These are phyloP conservation scores for Podaxis mareebaensis DNA, from an alignment of 768 basidiomycete species.

Conservation along the genomic window DNA sequence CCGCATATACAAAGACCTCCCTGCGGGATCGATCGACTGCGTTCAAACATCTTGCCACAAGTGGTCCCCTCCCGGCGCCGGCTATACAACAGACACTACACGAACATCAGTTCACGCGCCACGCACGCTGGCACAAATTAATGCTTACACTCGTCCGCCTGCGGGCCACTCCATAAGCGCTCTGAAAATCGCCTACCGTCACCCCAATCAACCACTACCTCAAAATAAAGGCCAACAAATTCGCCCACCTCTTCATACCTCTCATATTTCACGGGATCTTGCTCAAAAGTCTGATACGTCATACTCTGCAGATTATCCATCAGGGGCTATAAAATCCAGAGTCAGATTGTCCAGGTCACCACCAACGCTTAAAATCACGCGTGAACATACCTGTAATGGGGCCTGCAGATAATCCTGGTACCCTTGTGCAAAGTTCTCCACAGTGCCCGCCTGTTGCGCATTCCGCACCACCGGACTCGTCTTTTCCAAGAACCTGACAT, in stretches of 20 bases:
- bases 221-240: slow-evolving; percentile 11
- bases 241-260: slow-evolving; percentile 86
- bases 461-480: slow-evolving; percentile 71
- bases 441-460: slow-evolving; percentile 64
- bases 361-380: neutral
- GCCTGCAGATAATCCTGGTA: slow-evolving; percentile 97
- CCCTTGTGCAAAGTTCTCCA: slow-evolving; percentile 88
- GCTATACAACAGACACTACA: slow-evolving; percentile 84
- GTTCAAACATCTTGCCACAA: slow-evolving; percentile 80
- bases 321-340: slow-evolving; percentile 59
- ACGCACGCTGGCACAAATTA: slow-evolving; percentile 3
- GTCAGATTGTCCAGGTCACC: slow-evolving; percentile 1
- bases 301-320: slow-evolving; percentile 97
- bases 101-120: neutral
- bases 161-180: slow-evolving; percentile 75
- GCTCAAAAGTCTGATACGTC: slow-evolving; percentile 97
- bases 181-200: slow-evolving; percentile 68
- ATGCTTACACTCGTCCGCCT: slow-evolving; percentile 60
- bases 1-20: slow-evolving; percentile 72
- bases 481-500: slow-evolving; percentile 80
- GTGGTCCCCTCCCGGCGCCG: slow-evolving; percentile 92
- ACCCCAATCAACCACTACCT: slow-evolving; percentile 4
- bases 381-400: slow-evolving; percentile 73
- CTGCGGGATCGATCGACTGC: slow-evolving; percentile 71
- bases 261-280: slow-evolving; percentile 94